Evolutionary conservation across 139 green algal species (phyloP), one percentile per base, ranked within the genome.

Genomic region (Pycnococcus provasolii): DNA sequence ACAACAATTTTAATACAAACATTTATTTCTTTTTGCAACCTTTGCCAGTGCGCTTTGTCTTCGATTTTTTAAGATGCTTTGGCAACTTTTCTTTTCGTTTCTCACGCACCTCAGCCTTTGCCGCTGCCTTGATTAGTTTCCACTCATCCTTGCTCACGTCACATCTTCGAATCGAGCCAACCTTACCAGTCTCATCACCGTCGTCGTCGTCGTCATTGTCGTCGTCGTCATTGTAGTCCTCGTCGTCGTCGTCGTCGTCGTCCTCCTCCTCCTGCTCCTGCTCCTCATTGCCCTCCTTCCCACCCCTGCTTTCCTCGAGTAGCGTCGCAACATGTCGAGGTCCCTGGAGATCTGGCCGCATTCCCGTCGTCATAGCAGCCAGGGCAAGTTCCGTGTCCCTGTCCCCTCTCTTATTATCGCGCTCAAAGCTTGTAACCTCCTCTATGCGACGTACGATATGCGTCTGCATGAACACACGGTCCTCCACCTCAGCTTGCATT

Each of bases 41-140:
- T 76, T 76, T 77, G 26, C 26, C 26, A 26, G 26, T 26, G 26
- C 26, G 26, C 26, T 26, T 26, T 26, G 26, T 26, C 26, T 26
- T 26, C 26, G 26, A 26, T 26, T 96, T 97, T 72, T 98, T 98
- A 11, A 91, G 72, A 26, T 96, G 81, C 74, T 98, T 98, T 5
- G 88, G 87, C 39, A 89, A 73, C 72, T 99, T 99, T 9, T 45
- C 77, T 69, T 96, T 95, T 1, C 93, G 79, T 66, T 83, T 80
- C 73, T 96, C 92, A 0, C 84, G 67, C 61, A 90, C 90, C 1
- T 83, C 82, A 62, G 88, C 93, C 75, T 98, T 97, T 0, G 95
- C 83, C 37, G 71, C 69, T 63, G 85, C 83, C 75, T 94, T 94
- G 60, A 90, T 71, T 59, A 79, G 76, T 70, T 89, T 94, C 53